Conservation (phyloP, 2,329 filamentous ascomycete genomes). For the Setomelanomma holmii region DNA sequence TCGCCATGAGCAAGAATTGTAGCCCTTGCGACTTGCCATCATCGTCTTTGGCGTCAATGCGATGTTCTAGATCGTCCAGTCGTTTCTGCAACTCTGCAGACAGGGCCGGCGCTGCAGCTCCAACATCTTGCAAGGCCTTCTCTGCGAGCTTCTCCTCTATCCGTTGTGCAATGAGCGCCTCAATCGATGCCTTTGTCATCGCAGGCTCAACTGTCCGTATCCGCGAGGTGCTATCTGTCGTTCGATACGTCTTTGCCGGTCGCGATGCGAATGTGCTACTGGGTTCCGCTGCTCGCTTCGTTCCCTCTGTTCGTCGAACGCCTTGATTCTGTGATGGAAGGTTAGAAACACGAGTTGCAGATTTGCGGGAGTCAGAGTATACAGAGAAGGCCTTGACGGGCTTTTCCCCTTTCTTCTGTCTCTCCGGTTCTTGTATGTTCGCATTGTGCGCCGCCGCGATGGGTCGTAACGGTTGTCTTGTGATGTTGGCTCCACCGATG, state of each 20-base stretch:
- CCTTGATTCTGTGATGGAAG: conserved; percentile 42
- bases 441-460: conserved; percentile 78
- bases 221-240: conserved; percentile 44
- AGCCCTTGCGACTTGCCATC: conserved; percentile 82
- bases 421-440: conserved; percentile 64
- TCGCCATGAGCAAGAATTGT: conserved; percentile 85
- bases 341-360: conserved; percentile 36
- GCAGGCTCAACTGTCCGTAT: conserved; percentile 36
- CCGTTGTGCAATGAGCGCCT: conserved; percentile 90
- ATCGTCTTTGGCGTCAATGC: conserved; percentile 75
- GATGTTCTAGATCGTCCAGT: conserved; percentile 82
- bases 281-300: conserved; percentile 54
- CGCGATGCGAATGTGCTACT: conserved; percentile 45
- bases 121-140: conserved; percentile 66
- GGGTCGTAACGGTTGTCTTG: conserved; percentile 79
- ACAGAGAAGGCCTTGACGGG: conserved; percentile 86
- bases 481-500: conserved; percentile 48
- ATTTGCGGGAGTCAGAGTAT: conserved; percentile 70
- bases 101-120: conserved; percentile 58
- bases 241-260: conserved; percentile 49
- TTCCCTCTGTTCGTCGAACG: conserved; percentile 47
- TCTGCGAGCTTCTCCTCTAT: conserved; percentile 87
- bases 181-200: conserved; percentile 73
- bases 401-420: conserved; percentile 65
- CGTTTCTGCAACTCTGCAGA: conserved; percentile 81